Evolutionary conservation across 2,329 filamentous ascomycete species (phyloP).

Genomic region (Pseudogymnoascus sp.): DNA sequence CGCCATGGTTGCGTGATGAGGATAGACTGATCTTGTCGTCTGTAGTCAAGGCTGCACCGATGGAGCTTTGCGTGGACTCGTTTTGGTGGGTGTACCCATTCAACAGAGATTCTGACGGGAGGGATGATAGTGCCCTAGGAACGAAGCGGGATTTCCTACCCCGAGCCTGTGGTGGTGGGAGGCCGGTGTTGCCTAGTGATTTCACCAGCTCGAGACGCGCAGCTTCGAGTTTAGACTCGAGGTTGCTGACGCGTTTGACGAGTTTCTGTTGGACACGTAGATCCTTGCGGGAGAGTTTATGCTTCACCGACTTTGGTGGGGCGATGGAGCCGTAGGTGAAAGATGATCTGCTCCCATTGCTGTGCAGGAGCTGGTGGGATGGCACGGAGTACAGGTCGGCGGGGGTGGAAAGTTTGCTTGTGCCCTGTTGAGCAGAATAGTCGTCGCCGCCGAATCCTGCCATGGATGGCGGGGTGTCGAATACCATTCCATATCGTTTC

Average conservation of each 20-base stretch:
- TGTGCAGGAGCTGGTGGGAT: conserved; percentile 1
- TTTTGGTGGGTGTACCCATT: conserved; percentile 24
- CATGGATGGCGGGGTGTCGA: neutral
- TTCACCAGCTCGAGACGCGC: conserved; percentile 44
- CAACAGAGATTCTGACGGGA: conserved; percentile 40
- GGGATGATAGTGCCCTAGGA: conserved; percentile 35
- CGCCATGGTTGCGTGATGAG: neutral
- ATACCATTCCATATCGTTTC: neutral
- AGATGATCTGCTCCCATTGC: neutral
- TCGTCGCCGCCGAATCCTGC: neutral
- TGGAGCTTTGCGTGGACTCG: neutral
- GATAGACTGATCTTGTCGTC: neutral
- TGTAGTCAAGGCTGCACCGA: neutral
- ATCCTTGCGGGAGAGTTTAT: conserved; percentile 47
- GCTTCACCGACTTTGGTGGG: neutral
- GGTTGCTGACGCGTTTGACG: conserved; percentile 51
- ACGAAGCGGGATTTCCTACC: conserved; percentile 31
- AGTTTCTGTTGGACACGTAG: conserved; percentile 50
- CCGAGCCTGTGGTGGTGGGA: conserved; percentile 23
- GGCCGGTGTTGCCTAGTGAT: conserved; percentile 31
- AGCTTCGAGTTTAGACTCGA: conserved; percentile 50
- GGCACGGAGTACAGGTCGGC: neutral
- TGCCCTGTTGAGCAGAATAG: neutral
- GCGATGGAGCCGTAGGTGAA: conserved; percentile 1
- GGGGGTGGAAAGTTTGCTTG: neutral